phyloP scores from a whole-genome alignment of 2,329 filamentous ascomycete species.

The Cadophora sp. region DNA sequence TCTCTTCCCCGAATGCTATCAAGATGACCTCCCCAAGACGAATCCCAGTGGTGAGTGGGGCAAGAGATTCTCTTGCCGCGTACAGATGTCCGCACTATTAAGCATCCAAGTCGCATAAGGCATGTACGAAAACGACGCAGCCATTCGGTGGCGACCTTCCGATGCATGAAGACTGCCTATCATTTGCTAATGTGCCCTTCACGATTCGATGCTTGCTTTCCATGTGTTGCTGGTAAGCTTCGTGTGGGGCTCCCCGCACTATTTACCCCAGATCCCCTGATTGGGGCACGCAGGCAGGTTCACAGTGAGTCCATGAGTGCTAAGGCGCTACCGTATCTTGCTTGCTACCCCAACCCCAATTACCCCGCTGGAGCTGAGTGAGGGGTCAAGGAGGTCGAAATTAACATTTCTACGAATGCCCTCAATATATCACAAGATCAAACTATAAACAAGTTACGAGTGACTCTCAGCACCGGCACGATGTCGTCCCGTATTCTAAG shows the following conservation, averaged over 20 bases:
- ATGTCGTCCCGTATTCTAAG: neutral
- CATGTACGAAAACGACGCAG: neutral
- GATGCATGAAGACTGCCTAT: neutral
- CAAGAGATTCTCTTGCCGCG: neutral
- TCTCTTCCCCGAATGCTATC: neutral
- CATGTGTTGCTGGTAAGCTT: neutral
- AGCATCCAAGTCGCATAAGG: neutral
- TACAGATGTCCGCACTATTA: neutral
- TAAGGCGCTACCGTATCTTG: neutral
- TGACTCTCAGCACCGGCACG: neutral
- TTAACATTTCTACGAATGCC: neutral
- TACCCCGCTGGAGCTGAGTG: neutral
- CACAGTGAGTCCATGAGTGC: neutral
- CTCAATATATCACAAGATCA: conserved; percentile 3
- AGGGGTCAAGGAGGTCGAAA: neutral
- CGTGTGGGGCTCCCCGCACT: conserved; percentile 8
- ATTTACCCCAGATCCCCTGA: conserved; percentile 3
- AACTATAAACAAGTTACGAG: neutral
- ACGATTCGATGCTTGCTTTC: neutral
- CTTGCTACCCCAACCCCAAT: neutral
- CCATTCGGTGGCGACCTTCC: neutral
- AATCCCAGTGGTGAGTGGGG: neutral
- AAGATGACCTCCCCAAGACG: neutral
- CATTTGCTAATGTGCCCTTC: neutral
- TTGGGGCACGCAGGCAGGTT: neutral